Base-by-base conservation (phyloP, 345 rosid species). In the Salix purpurea region DNA sequence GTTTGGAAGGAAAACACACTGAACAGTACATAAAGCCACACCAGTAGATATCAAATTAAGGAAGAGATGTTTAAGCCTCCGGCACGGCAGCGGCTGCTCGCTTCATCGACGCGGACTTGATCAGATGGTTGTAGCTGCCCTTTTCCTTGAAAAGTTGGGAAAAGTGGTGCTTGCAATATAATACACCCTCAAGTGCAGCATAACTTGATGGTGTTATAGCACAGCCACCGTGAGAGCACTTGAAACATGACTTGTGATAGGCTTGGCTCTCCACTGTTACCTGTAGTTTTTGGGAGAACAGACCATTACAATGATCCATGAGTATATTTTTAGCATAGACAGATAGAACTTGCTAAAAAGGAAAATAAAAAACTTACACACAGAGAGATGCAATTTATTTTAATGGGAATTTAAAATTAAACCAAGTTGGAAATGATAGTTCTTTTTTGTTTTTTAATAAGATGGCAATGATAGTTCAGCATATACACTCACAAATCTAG, bases 81-180 rank as follows among this genome's bases (percentile, higher is more conserved):
- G 93, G 91, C 8, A 88, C 80, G 0, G 94, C 52, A n/a, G 89
- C 86, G 7, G 93, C 90, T 1, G 90, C 89, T 4, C 93, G 96
- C 83, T 89, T 93, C 65, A 90, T 84, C 16, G 98, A 84, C 73
- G 97, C 96, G 3, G 91, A 91, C 82, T 93, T 93, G 83, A 93
- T 86, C 2, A 93, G 88, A 81, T 96, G 98, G 71, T 90, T 94
- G 87, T 96, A 96, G 88, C 94, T 96, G 48, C 99, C 99, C 74
- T 96, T 96, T 89, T 96, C 98, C 88, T 90, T 92, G 87, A 96
- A 96, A 77, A 96, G 96, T 88, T 96, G 99, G 48, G 97, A 82
- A 75, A 96, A 96, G 83, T 96, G 99, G 67, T 91, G 98, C 76
- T 96, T 96, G 87, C 99, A 96, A 74, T 96, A 94, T 76, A 96